phyloP scores from a whole-genome alignment of 2,329 filamentous ascomycete species.

The Pestalotiopsis fici region DNA sequence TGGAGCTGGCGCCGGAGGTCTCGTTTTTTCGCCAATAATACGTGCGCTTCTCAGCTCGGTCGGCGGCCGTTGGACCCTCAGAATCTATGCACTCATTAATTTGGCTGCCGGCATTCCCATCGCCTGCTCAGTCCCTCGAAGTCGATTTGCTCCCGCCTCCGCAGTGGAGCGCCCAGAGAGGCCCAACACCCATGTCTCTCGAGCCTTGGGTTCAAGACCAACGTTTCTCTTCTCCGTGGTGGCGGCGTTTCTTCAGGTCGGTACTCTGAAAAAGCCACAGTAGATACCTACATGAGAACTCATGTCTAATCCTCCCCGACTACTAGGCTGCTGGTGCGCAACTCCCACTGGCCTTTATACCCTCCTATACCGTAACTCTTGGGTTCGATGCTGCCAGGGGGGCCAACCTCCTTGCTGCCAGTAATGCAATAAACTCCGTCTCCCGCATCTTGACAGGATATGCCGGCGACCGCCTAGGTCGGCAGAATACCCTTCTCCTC shows the following conservation, averaged over 20 bases:
- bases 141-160: conserved; percentile 33
- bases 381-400: conserved; percentile 41
- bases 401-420: conserved; percentile 43
- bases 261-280: conserved; percentile 2
- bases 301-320: background rate
- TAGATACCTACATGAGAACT: background rate
- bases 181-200: conserved; percentile 37
- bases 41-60: conserved; percentile 40
- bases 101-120: conserved; percentile 38
- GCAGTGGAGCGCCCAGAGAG: conserved; percentile 19
- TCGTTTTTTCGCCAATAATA: conserved; percentile 40
- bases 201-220: conserved; percentile 35
- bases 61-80: conserved; percentile 45
- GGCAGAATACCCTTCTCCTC: conserved; percentile 47
- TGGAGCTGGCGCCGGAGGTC: conserved; percentile 42
- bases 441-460: conserved; percentile 44
- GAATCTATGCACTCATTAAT: conserved; percentile 37
- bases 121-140: conserved; percentile 38
- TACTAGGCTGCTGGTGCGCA: conserved; percentile 43
- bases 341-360: conserved; percentile 48
- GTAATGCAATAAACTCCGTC: conserved; percentile 45
- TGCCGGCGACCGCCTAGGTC: conserved; percentile 45
- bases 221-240: conserved; percentile 42
- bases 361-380: conserved; percentile 45
- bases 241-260: conserved; percentile 38